phyloP scores from a whole-genome alignment of 2,329 filamentous ascomycete species.

The Penicillium capsulatum region DNA sequence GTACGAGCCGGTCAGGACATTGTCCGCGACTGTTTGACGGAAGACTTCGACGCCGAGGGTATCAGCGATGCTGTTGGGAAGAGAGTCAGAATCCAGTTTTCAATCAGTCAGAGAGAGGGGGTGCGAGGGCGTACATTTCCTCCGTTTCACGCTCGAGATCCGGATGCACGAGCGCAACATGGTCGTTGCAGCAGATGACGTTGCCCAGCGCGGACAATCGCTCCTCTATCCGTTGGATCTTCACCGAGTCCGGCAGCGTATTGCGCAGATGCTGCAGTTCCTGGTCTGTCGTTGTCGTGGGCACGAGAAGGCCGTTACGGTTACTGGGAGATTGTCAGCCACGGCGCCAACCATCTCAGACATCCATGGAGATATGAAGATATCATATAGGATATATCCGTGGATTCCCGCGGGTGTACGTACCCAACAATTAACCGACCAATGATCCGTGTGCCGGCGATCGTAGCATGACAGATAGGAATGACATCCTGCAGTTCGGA shows the following conservation, averaged over 20 bases:
- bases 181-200: constrained; percentile 94
- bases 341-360: not conserved
- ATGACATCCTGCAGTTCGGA: constrained; percentile 96
- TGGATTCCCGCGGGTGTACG: not conserved
- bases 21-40: constrained; percentile 89
- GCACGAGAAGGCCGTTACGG: constrained; percentile 92
- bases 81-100: too few relatives aligned
- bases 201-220: constrained; percentile 92
- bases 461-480: constrained; percentile 93
- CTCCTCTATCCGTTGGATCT: constrained; percentile 97
- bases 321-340: constrained; percentile 56
- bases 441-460: constrained; percentile 93
- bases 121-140: constrained; percentile 69
- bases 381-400: too few relatives aligned
- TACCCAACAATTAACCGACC: constrained; percentile 90
- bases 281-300: constrained; percentile 94
- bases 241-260: constrained; percentile 82
- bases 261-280: constrained; percentile 97
- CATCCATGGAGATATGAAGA: not conserved
- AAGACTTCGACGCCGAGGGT: constrained; percentile 63
- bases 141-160: constrained; percentile 97
- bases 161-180: constrained; percentile 92
- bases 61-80: constrained; percentile 83
- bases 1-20: constrained; percentile 93
- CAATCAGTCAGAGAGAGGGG: too few relatives aligned